Evolutionary conservation across 495 filamentous ascomycete genomes (phyloP).

Genomic region (Usnea hakonensis): DNA sequence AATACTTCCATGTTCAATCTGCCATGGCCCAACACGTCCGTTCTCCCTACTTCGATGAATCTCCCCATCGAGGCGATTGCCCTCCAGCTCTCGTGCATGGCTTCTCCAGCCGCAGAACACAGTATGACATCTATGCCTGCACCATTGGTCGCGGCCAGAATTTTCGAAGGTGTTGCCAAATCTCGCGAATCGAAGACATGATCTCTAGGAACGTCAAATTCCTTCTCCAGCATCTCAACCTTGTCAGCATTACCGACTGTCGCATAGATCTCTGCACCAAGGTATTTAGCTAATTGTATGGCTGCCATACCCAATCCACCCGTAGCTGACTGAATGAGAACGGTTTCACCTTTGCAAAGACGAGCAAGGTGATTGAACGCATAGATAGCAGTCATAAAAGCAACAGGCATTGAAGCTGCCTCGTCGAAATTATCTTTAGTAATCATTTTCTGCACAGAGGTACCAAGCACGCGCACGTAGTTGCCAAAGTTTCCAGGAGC

Average conservation of each 20-base stretch:
- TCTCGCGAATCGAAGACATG: constrained; percentile 19
- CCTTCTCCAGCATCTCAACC: constrained; percentile 11
- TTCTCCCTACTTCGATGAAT: constrained; percentile 20
- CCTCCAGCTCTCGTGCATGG: constrained; percentile 15
- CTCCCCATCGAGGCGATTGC: constrained; percentile 22
- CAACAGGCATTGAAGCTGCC: constrained; percentile 15
- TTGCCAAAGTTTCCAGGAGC: constrained; percentile 15
- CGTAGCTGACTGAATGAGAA: constrained; percentile 49
- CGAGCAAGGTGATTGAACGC: constrained; percentile 11
- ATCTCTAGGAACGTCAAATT: constrained; percentile 13
- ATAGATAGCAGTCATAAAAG: constrained; percentile 16
- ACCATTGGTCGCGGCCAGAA: not conserved
- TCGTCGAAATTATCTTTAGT: constrained; percentile 13
- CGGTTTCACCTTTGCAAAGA: constrained; percentile 29
- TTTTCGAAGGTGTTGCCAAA: not conserved
- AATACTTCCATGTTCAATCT: constrained; percentile 17
- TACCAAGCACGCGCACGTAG: constrained; percentile 13
- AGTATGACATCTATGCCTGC: constrained; percentile 18
- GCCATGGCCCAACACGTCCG: constrained; percentile 11
- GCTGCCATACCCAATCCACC: constrained; percentile 51
- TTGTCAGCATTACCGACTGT: constrained; percentile 19
- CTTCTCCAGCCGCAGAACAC: constrained; percentile 8
- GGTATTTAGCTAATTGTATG: constrained; percentile 42
- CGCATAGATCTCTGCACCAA: constrained; percentile 46
- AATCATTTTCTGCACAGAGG: constrained; percentile 10